Evolutionary conservation across 1,284 basidiomycete species (phyloP).

Genomic region (Meira miltonrushii): DNA sequence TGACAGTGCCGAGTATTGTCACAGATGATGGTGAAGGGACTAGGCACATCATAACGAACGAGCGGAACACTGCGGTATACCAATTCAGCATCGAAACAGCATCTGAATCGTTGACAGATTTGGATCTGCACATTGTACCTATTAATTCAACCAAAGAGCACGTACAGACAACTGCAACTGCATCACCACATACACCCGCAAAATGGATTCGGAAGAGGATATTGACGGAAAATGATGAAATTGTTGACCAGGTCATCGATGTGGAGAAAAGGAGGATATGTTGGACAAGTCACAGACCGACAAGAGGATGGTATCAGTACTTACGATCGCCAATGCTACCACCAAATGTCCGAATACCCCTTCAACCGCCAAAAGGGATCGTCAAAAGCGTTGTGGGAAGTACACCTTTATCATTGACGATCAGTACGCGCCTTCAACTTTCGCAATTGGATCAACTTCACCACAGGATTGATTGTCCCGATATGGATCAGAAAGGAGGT

Average conservation of each 20-base stretch:
- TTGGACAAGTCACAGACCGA: conserved; percentile 37
- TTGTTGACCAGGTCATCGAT: conserved; percentile 36
- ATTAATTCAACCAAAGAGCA: background rate
- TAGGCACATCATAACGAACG: no score
- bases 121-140: conserved; percentile 22
- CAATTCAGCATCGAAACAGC: conserved; percentile 25
- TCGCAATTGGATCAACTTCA: background rate
- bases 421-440: conserved; percentile 17
- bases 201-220: conserved; percentile 29
- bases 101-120: conserved; percentile 19
- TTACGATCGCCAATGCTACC: conserved; percentile 35
- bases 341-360: conserved; percentile 23
- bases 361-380: conserved; percentile 18
- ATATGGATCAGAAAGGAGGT: background rate
- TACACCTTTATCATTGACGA: conserved; percentile 26
- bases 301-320: conserved; percentile 35
- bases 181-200: conserved; percentile 17
- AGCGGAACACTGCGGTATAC: background rate
- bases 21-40: background rate
- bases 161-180: background rate
- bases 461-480: background rate
- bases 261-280: conserved; percentile 21
- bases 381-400: conserved; percentile 9
- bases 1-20: no score
- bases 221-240: conserved; percentile 31